Conservation (phyloP, 108 stramenopile genomes). For the Cyclotella choctawhatcheeana region DNA sequence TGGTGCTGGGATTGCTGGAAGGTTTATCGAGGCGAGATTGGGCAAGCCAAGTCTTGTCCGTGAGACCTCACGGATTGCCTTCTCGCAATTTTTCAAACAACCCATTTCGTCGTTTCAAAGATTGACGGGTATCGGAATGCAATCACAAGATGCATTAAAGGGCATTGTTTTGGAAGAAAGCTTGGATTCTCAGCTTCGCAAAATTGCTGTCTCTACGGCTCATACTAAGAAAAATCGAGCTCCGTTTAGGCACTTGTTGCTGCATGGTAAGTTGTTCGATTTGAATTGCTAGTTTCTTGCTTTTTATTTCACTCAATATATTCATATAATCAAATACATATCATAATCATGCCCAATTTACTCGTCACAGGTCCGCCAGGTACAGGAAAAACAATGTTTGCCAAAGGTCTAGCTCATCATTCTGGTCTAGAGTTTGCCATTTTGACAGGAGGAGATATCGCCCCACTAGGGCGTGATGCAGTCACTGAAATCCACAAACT, state of each 20-base stretch:
- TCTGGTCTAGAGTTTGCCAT: slow-evolving; percentile 98
- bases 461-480: slow-evolving; percentile 97
- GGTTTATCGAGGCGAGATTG: slow-evolving; percentile 93
- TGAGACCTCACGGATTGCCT: slow-evolving; percentile 91
- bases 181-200: slow-evolving; percentile 87
- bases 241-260: slow-evolving; percentile 98
- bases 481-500: slow-evolving; percentile 99
- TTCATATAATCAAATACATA: no score
- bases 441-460: slow-evolving; percentile 98
- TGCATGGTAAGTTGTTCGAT: slow-evolving; percentile 81
- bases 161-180: slow-evolving; percentile 92
- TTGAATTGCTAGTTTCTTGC: background rate
- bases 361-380: slow-evolving; percentile 84
- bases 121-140: slow-evolving; percentile 70
- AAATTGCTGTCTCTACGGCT: slow-evolving; percentile 93
- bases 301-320: no score
- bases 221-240: slow-evolving; percentile 98
- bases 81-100: slow-evolving; percentile 58
- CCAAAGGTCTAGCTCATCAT: slow-evolving; percentile 92
- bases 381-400: slow-evolving; percentile 99
- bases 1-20: slow-evolving; percentile 89
- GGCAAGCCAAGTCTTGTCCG: slow-evolving; percentile 97
- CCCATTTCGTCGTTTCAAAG: slow-evolving; percentile 62
- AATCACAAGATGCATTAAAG: slow-evolving; percentile 88
- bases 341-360: background rate